Evolutionary conservation across 1,284 basidiomycete species (phyloP).

Genomic region (Apiotrichum akiyoshidainum): DNA sequence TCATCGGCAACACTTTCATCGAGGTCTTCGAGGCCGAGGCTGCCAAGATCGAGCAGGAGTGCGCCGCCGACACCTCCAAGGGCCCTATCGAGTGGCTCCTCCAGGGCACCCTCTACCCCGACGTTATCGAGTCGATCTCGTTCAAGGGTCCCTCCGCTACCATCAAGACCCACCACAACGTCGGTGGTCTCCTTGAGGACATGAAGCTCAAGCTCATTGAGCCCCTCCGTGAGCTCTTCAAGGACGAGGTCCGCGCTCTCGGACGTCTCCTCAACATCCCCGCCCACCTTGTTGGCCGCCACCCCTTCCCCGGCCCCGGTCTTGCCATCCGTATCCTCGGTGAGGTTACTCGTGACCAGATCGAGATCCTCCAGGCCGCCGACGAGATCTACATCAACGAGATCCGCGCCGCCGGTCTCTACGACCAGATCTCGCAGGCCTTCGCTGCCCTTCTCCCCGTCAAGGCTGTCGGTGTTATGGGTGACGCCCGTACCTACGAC

Average conservation of each 20-base stretch:
- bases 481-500: constrained; percentile 94
- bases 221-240: constrained; percentile 95
- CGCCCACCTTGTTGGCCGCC: constrained; percentile 86
- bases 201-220: constrained; percentile 99
- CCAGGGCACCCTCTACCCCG: constrained; percentile 98
- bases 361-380: constrained; percentile 88
- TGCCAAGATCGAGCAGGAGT: constrained; percentile 71
- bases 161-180: constrained; percentile 99
- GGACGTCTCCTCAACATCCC: constrained; percentile 90
- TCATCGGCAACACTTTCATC: constrained; percentile 99
- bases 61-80: constrained; percentile 68
- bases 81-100: constrained; percentile 95
- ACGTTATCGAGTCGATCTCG: constrained; percentile 98
- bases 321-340: constrained; percentile 99
- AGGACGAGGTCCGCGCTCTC: constrained; percentile 94
- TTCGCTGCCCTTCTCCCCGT: constrained; percentile 97
- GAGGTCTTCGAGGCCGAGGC: constrained; percentile 95
- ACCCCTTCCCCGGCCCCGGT: constrained; percentile 99
- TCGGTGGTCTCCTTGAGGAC: constrained; percentile 90
- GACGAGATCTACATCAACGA: constrained; percentile 98
- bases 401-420: constrained; percentile 86
- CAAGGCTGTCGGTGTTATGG: constrained; percentile 95
- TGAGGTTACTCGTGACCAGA: constrained; percentile 87
- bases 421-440: constrained; percentile 93
- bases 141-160: constrained; percentile 99